Conservation (phyloP, 768 basidiomycete species). For the Suillus subluteus region DNA sequence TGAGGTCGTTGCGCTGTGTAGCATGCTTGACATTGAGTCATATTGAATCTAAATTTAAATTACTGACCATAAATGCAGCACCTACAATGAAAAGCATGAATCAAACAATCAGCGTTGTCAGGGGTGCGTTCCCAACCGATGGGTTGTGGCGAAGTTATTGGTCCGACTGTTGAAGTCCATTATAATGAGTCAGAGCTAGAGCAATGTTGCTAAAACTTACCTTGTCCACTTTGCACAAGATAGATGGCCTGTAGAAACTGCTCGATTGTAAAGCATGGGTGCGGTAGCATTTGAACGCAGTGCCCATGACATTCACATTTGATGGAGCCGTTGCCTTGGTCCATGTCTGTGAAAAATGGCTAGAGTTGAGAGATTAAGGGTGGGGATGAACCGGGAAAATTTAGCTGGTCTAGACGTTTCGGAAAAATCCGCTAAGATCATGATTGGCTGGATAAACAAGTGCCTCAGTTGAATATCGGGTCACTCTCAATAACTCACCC, state of each 20-base stretch:
- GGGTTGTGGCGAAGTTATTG: not conserved
- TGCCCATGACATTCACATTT: not conserved
- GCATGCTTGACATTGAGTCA: not conserved
- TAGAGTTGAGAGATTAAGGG: not conserved
- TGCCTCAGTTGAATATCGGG: not conserved
- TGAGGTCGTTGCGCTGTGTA: not conserved
- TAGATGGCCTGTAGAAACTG: not conserved
- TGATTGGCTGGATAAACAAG: conserved; percentile 1
- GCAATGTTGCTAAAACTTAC: not conserved
- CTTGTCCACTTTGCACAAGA: not conserved
- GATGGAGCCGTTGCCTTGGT: not conserved
- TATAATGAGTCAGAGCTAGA: not conserved
- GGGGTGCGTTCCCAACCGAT: not conserved
- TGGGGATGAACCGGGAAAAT: not conserved
- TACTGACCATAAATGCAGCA: not conserved
- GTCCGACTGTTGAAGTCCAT: not conserved
- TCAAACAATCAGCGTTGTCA: not conserved
- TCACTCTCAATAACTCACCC: not conserved
- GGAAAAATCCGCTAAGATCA: not conserved
- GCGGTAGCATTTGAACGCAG: not conserved
- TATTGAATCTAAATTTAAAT: not conserved
- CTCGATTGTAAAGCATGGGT: not conserved
- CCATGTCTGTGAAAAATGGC: not conserved
- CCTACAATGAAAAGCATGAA: not conserved
- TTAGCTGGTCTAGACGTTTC: not conserved